Evolutionary conservation across 2,329 filamentous ascomycete genomes (phyloP), one percentile per base, ranked within the genome.

Genomic region (Akanthomyces lecanii): DNA sequence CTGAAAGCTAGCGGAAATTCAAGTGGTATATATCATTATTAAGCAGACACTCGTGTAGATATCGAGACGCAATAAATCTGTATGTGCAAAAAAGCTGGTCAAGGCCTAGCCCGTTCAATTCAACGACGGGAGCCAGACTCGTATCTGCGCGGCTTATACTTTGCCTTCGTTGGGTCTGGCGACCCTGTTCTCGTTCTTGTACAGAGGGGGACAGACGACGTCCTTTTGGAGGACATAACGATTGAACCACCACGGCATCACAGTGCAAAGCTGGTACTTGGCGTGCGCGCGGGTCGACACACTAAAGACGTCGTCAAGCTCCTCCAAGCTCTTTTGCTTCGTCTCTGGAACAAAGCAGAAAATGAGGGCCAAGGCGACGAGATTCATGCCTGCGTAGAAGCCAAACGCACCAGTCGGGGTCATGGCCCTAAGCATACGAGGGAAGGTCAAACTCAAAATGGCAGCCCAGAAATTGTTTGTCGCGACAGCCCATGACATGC

Each of bases 291-390:
- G 64, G 1, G 71, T 76, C 0, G 75, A 70, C 12, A 78, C 70
- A 0, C 69, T 70, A 63, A 78, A 78, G 21, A 77, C 70, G 59
- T 73, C 74, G 54, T 77, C 76, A 4, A 77, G 69, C 64, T 79
- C 77, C 61, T 78, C 77, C 11, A 52, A 4, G 14, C 59, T 48
- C 3, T 63, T 65, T 44, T 64, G 71, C 73, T 83, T 85, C 4
- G 82, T 84, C 69, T 85, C 82, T 1, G 82, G 82, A 0, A 85
- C 73, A 70, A 81, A 84, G 47, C 88, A 75, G 76, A 87, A 88
- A 66, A 89, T 88, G 77, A 89, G 82, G 28, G 85, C 63, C 18
- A 88, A 77, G 0, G 86, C 86, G 2, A 84, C 69, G 4, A 87
- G 66, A 66, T 89, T 90, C 8, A 89, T 74, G 0, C 75, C 84